Conservation (phyloP, 805 yeast species). For the Hanseniaspora jakobsenii region DNA sequence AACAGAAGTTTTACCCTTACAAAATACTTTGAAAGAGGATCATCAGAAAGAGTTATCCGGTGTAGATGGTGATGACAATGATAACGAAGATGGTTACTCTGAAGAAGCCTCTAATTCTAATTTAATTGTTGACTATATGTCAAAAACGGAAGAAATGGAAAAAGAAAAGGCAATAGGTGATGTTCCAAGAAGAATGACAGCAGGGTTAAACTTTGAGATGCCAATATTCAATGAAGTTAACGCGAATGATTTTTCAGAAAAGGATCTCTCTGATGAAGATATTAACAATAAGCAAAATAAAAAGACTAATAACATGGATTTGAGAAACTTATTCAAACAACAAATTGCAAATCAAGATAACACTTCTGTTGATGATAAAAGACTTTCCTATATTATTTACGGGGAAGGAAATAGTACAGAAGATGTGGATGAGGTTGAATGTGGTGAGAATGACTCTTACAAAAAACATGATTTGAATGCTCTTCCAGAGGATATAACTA, state of each 20-base stretch:
- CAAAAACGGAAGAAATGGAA: too few species aligned
- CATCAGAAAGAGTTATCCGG: too few species aligned
- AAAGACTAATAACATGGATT: background rate
- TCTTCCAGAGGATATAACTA: conserved; percentile 17
- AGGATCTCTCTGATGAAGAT: background rate
- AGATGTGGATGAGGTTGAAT: conserved; percentile 19
- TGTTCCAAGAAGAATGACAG: conserved; percentile 8
- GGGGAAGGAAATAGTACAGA: conserved; percentile 2
- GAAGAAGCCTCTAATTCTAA: too few species aligned
- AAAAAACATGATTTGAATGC: conserved; percentile 19
- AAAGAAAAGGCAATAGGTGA: background rate
- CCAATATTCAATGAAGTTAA: too few species aligned
- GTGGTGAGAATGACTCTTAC: background rate
- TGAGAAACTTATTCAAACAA: conserved; percentile 11
- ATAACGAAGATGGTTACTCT: too few species aligned
- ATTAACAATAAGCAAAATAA: background rate
- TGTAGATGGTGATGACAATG: background rate
- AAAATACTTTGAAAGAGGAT: too few species aligned
- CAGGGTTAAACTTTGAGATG: conserved; percentile 8
- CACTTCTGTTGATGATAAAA: conserved; percentile 5
- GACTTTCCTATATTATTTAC: conserved; percentile 8
- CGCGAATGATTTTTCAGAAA: background rate
- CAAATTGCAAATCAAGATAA: conserved; percentile 1
- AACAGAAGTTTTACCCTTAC: too few species aligned
- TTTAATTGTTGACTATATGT: too few species aligned